A percentile compares a stretch with the other conserved stretches of the same genome.
Conservation (phyloP, 345 rosid species). For the Stellera chamaejasme region DNA sequence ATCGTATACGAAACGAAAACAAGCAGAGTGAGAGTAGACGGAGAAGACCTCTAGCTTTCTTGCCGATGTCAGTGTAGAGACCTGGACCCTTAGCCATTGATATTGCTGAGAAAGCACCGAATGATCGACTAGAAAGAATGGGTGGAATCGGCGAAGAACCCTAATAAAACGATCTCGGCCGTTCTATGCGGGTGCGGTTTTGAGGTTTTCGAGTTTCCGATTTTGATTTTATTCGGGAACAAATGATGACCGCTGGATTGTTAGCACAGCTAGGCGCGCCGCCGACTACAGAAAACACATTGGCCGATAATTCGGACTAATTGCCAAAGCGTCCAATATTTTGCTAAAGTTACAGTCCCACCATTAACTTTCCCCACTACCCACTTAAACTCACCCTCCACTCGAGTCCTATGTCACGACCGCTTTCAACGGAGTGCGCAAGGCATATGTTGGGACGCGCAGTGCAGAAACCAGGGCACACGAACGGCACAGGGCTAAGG, state of each 20-base stretch:
- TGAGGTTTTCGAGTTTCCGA: neutral
- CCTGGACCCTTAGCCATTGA: constrained; percentile 89
- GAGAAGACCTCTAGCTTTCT: constrained; percentile 67
- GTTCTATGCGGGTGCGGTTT: constrained; percentile 1
- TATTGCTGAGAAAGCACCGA: neutral
- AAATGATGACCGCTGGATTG: neutral
- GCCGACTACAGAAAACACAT: too few species aligned
- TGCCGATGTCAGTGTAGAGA: constrained; percentile 91
- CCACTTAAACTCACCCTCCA: too few species aligned
- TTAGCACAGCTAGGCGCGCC: neutral
- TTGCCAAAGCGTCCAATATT: too few species aligned
- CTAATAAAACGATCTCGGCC: neutral
- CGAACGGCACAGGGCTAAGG: too few species aligned
- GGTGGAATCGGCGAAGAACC: neutral
- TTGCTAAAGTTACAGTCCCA: too few species aligned
- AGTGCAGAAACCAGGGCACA: too few species aligned
- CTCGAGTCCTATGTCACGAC: too few species aligned
- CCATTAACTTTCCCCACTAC: too few species aligned
- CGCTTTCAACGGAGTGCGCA: too few species aligned
- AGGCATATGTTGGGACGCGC: too few species aligned
- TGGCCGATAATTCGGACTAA: too few species aligned
- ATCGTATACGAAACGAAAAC: neutral
- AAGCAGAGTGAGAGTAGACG: neutral
- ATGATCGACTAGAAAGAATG: neutral
- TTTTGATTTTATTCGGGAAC: neutral